Evolutionary conservation across 2,329 filamentous ascomycete genomes (phyloP).

Genomic region (Aspergillus ustus): DNA sequence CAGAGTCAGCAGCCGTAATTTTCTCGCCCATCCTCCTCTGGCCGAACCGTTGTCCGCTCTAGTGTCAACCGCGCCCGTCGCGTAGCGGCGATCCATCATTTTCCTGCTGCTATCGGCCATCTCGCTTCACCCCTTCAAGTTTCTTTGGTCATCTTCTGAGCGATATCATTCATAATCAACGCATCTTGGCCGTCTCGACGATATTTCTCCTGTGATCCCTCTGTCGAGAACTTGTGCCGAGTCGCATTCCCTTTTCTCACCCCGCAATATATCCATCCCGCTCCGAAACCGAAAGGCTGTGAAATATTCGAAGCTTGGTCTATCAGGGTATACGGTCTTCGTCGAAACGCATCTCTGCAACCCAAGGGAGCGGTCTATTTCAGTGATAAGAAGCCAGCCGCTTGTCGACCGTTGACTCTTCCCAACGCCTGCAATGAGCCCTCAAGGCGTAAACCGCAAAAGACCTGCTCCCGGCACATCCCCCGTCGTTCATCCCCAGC

Average conservation of each 20-base stretch:
- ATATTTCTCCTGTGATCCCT: constrained; percentile 14
- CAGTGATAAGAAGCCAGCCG: constrained; percentile 1
- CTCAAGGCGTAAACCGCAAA: constrained; percentile 63
- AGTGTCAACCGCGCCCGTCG: constrained; percentile 22
- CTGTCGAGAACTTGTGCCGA: constrained; percentile 12
- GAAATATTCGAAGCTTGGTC: neutral
- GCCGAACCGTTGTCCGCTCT: constrained; percentile 11
- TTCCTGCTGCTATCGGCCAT: constrained; percentile 11
- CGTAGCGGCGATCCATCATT: constrained; percentile 20
- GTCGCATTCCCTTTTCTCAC: constrained; percentile 14
- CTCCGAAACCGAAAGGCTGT: neutral
- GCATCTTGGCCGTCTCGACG: constrained; percentile 23
- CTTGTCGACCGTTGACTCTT: constrained; percentile 18
- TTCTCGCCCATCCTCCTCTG: neutral
- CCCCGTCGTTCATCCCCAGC: constrained; percentile 62
- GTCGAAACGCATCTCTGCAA: neutral
- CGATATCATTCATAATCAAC: constrained; percentile 11
- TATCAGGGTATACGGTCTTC: neutral
- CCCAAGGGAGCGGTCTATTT: neutral
- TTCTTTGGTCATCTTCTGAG: constrained; percentile 11
- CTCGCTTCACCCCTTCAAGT: constrained; percentile 4
- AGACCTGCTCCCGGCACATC: constrained; percentile 73
- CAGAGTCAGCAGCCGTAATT: neutral
- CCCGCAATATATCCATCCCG: constrained; percentile 19
- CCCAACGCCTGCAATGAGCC: constrained; percentile 38